Conservation (phyloP, 2,329 filamentous ascomycete species). For the Alternaria brassicicola region DNA sequence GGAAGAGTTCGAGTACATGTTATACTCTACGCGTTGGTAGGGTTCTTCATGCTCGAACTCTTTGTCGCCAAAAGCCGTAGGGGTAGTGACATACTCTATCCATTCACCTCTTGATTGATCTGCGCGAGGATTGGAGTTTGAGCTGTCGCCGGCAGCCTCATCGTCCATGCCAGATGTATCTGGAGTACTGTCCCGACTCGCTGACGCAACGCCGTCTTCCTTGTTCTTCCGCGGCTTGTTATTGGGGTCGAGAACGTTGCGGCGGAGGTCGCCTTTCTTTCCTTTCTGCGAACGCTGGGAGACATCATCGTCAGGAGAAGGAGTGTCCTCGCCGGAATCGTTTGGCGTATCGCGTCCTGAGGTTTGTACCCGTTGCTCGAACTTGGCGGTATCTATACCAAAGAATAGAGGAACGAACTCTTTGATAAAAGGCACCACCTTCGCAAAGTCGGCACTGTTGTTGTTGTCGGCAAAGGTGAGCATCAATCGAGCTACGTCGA, state of each 20-base stretch:
- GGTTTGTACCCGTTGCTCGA: constrained; percentile 68
- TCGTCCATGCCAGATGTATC: constrained; percentile 81
- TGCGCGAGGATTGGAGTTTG: constrained; percentile 59
- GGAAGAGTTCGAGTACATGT: constrained; percentile 88
- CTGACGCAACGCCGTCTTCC: constrained; percentile 76
- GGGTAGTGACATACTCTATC: constrained; percentile 63
- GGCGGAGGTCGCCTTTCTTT: constrained; percentile 73
- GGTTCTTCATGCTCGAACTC: constrained; percentile 76
- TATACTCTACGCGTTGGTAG: constrained; percentile 80
- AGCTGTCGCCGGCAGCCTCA: constrained; percentile 69
- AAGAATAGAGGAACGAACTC: constrained; percentile 60
- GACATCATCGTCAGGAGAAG: constrained; percentile 71
- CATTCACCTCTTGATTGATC: constrained; percentile 70
- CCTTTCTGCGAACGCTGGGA: constrained; percentile 69
- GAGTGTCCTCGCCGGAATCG: constrained; percentile 64
- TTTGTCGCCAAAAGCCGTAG: constrained; percentile 64
- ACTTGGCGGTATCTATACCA: constrained; percentile 58
- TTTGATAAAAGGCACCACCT: constrained; percentile 55
- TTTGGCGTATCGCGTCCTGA: constrained; percentile 48
- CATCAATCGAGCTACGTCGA: constrained; percentile 55
- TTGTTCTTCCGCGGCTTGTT: constrained; percentile 76
- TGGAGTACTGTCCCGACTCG: constrained; percentile 87
- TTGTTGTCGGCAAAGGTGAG: constrained; percentile 53
- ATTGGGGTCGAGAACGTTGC: constrained; percentile 82
- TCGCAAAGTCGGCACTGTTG: constrained; percentile 52